A percentile compares a stretch with the other conserved stretches of the same genome.
Conservation (phyloP, 768 basidiomycete species). For the Boletales sp. region DNA sequence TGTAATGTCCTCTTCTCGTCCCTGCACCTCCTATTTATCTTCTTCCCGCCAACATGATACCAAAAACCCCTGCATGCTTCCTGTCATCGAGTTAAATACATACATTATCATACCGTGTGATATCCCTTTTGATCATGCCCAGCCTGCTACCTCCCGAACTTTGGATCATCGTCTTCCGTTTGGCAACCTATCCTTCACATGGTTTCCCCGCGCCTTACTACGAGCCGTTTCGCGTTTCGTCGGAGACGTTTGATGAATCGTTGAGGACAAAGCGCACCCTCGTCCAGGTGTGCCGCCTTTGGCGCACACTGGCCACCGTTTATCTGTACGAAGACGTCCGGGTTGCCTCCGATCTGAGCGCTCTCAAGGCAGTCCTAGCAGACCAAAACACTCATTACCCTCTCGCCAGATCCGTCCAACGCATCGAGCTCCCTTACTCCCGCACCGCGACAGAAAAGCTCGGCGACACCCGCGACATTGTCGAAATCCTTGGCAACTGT, state of each 20-base stretch:
- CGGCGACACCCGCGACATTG: constrained; percentile 30
- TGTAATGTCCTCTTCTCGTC: too few species aligned
- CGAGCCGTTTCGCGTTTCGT: constrained; percentile 44
- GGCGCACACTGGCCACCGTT: constrained; percentile 45
- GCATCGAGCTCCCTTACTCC: constrained; percentile 56
- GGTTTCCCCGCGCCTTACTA: constrained; percentile 34
- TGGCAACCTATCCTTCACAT: constrained; percentile 33
- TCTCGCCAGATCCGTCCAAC: constrained; percentile 42
- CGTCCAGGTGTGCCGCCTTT: constrained; percentile 53
- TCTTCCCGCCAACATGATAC: constrained; percentile 29
- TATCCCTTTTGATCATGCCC: neutral
- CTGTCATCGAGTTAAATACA: neutral
- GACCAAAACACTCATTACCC: constrained; percentile 11
- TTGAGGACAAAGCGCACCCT: constrained; percentile 39
- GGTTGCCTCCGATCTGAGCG: constrained; percentile 31
- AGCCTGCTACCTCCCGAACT: constrained; percentile 46
- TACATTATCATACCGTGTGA: constrained; percentile 8
- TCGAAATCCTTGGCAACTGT: constrained; percentile 49
- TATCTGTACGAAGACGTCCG: constrained; percentile 55
- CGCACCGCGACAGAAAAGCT: constrained; percentile 42
- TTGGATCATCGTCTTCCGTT: constrained; percentile 50
- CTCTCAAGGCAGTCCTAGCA: constrained; percentile 33
- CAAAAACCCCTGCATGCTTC: constrained; percentile 22
- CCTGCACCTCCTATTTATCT: constrained; percentile 26
- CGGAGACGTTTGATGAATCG: constrained; percentile 26